Base-by-base conservation (phyloP, 768 basidiomycete genomes). In the Pleurotus eryngii region DNA sequence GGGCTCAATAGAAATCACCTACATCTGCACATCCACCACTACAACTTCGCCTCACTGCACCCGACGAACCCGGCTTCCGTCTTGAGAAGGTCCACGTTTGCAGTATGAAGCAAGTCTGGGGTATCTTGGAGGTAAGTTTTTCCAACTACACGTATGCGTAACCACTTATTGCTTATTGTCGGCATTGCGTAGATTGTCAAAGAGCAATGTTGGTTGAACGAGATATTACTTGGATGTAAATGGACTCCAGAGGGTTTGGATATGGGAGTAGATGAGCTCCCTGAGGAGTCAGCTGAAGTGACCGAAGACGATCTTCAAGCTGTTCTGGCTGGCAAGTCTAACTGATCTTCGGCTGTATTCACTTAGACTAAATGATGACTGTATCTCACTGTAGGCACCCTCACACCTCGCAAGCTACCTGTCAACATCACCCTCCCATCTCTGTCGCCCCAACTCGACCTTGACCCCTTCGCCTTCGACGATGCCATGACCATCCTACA, bases 151-250 rank as follows among this genome's bases (percentile, higher is more conserved):
- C 24, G 14, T n/a, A 40, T 42, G 40, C 24, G 49, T 3, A 55
- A 49, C 24, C 35, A 49, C 51, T 59, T 17, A 49, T 26, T 51
- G 39, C 51, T 59, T 17, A 49, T 26, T 51, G 39, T 9, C 26
- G 14, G 17, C 17, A 37, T 56, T 42, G 37, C 17, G 17, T 42
- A 89, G 86, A 80, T 93, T 63, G 88, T 92, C 4, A 78, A 81
- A 58, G 90, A 92, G 59, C 91, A 92, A 70, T 89, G 86, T 63
- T 93, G 91, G 91, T 65, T 92, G 15, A 93, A 92, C 64, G 87
- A 88, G 63, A 77, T 79, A n/a, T 68, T 93, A 18, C 64, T 73
- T 3, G 76, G 80, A 46, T 83, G 81, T 46, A 70, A 80, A 11
- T 93, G 91, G 90, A 68, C 70, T 24, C 75, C 82, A 3, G 88